These are phyloP conservation scores for Jaltomata sinuosa DNA, from an alignment of 257 asterid species.

Conservation along the genomic window DNA sequence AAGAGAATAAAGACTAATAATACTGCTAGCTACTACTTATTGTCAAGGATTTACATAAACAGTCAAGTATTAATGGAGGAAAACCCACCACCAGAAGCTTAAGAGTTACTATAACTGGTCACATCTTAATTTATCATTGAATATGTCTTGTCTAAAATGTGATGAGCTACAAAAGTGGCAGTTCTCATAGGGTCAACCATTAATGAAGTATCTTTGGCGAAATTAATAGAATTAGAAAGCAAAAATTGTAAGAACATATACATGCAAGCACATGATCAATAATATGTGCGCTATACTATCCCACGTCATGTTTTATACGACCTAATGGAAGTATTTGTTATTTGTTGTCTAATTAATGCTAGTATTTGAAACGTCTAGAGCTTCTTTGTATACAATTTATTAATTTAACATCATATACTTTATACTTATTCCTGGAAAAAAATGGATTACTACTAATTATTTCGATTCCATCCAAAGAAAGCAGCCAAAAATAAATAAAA, in stretches of 20 bases:
- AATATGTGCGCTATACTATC: not conserved
- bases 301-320: not conserved
- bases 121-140: too few species aligned
- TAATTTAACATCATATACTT: not conserved
- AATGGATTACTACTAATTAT: not conserved
- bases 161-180: too few species aligned
- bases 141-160: too few species aligned
- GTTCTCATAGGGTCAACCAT: too few species aligned
- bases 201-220: too few species aligned
- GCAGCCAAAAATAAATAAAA: not conserved
- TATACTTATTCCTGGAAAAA: not conserved
- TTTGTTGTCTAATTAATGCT: not conserved
- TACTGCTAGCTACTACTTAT: too few species aligned
- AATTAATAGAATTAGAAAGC: too few species aligned
- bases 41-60: not conserved
- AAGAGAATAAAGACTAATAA: too few species aligned
- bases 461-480: not conserved
- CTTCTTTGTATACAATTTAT: not conserved
- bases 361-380: not conserved
- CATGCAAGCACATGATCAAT: not conserved
- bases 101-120: not conserved
- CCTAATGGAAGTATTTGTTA: not conserved
- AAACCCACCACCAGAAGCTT: not conserved
- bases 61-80: not conserved
- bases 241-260: too few species aligned